Base-by-base conservation (phyloP, 1,284 basidiomycete species). In the Omphalotus olearius region DNA sequence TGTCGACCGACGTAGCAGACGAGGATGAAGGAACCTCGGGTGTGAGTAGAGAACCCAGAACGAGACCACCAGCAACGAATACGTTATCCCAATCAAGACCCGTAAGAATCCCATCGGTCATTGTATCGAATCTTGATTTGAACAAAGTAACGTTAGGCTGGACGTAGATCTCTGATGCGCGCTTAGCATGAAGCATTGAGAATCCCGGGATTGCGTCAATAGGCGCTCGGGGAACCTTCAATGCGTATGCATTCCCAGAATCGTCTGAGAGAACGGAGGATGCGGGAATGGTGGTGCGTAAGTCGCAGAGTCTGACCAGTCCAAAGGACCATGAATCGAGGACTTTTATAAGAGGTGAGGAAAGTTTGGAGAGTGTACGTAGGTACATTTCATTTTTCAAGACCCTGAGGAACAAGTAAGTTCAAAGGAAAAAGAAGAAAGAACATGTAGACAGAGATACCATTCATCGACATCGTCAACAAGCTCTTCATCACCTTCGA, bases 401-500 rank as follows among this genome's bases (percentile, higher is more conserved):
- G 17, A 54, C 48, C 53, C 53, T 54, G 13, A 30, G 3, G 11
- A 14, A 41, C 4, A 13, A 10, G 9, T 9, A 33, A 33, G 30
- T 13, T 33, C 23, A 23, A 23, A 18, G 16, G 5, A 2, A 17
- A 16, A 23, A 9, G 18, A 5, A 23, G 23, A 16, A 18, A 4
- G 26, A 13, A 7, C 26, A n/a, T 39, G 2, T 20, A 17, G 17
- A 20, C 4, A 13, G 11, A 36, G n/a, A 23, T 33, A 51, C 53
- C 53, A 54, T 54, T 54, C 53, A 30, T 54, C 49, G 7, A 51
- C 49, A 25, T 50, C 48, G 16, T 50, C 44, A 11, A 54, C 35
- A 2, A 54, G 14, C 35, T 54, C 53, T 14, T 50, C 44, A 23
- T 54, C 20, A 13, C 36, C 33, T 20, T 45, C 41, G 4, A 50